Base-by-base conservation (phyloP, 371 early-diverging fungal species). In the Phascolomyces articulosus region DNA sequence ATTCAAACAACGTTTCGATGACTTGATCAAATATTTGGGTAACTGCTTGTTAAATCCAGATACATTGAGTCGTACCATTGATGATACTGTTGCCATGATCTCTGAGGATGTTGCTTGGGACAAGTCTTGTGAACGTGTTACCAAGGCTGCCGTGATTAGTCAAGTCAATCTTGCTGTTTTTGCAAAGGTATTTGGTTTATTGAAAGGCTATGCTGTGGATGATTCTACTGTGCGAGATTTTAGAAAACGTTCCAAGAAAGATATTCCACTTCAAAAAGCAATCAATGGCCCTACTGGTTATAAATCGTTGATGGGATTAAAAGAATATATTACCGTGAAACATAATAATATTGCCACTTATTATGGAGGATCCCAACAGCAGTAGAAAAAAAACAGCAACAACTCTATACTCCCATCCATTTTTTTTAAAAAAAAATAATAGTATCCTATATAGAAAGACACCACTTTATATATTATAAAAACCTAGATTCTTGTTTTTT, bases 101-200 rank as follows among this genome's bases (percentile, higher is more conserved):
- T 4, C 41, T 53, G 72, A 76, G 21, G 79, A 76, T 56, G 77
- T 79, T 31, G 69, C 31, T 6, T 79, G 79, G 79, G 76, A 79
- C 21, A 44, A 63, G 16, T 49, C 56, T 15, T 21, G 71, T 7
- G 67, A 71, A 23, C 67, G 72, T 16, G 59, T 70, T 4, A 61
- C 34, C 60, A 56, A 51, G 4, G 23, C 20, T 23, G 48, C 31
- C 18, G 4, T 51, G 3, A 27, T 47, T 27, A 28, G 20, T 15
- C 7, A 21, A 9, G 34, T 21, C 40, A 21, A 27, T 7, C 8
- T 57, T 31, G 57, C 57, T 20, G 40, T 40, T 6, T 13, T 57
- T 4, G 57, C 57, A 13, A 31, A 57, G 34, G 57, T 23, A 38
- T 55, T 28, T 31, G 60, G 26, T 6, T 48, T 44, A 18, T 20